Evolutionary conservation across 371 early-diverging fungal genomes (phyloP), one percentile per base, ranked within the genome.

Genomic region (Nematocida sp.): DNA sequence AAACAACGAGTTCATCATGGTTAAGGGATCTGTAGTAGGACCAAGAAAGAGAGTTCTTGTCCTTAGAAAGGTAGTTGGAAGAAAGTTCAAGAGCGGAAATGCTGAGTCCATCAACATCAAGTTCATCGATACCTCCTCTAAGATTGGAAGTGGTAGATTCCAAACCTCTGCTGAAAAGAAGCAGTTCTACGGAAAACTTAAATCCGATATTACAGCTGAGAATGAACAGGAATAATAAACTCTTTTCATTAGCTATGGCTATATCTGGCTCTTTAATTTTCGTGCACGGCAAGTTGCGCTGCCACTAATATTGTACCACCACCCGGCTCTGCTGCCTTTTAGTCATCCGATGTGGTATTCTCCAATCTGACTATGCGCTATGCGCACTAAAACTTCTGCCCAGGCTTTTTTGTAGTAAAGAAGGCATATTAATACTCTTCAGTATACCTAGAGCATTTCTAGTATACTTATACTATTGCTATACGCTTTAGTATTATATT

Each of bases 71-170:
- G 92, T 95, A 64, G 91, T 96, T 83, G 89, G 92, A 81, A 91
- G 90, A 89, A 93, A 93, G 91, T 92, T 93, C 90, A 92, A 91
- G 89, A 92, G 95, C 83, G 91, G 92, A 76, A 93, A 95, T 83
- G 89, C 94, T 83, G 99, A 99, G 90, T 92, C 95, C 89, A 91
- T 96, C 86, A 86, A 88, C 83, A 91, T 97, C 89, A 91, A 91
- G 88, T 97, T 96, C 91, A 94, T 99, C 91, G 97, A 99, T 90
- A 99, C 99, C 70, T 92, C 95, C 71, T 96, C 97, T 91, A 97
- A 97, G 92, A 96, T 95, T 89, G 99, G 99, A 86, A 94, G 94
- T 89, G 99, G 98, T 90, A 94, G 99, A 87, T 97, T 97, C 97
- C 98, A 99, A 91, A 96, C 99, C 86, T 89, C 91, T 84, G 93